Base-by-base conservation (phyloP, 1,284 basidiomycete species). In the Ustilago bromivora region DNA sequence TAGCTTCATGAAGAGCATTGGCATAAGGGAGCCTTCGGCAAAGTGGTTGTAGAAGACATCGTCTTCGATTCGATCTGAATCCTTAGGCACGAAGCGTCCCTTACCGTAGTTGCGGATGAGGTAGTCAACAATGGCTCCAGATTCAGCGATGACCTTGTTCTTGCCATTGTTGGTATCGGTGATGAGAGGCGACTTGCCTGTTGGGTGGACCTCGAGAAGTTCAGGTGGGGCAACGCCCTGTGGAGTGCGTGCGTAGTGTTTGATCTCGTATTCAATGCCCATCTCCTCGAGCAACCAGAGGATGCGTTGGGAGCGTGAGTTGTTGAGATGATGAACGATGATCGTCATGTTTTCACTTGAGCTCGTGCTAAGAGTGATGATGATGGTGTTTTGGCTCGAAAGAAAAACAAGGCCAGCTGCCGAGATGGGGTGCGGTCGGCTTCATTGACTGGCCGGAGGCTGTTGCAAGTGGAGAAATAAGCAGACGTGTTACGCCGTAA, bases 241-340 rank as follows among this genome's bases (percentile, higher is more conserved):
- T 3, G 80, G 41, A 11, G 73, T 76, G 34, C 84, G 78, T 62
- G 79, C 23, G 68, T 85, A 83, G 61, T 72, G 71, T 55, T 84
- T 80, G 70, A 85, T 80, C 70, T 81, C 75, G 59, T 85, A 86
- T 15, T 71, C 74, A 47, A 84, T 56, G 32, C 66, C 80, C 59
- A 85, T 77, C 73, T 86, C 84, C 69, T 86, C 84, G 53, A 86
- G 80, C 38, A 85, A 57, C 84, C 84, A 85, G 19, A 86, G 83
- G 41, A 86, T 70, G 23, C 84, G 80, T 73, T 86, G 84, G 13
- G 82, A 83, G 53, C 84, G 80, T 31, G 82, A 84, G 68, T 86
- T 64, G 60, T 85, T 81, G 47, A 86, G 71, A 53, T 86, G 84
- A 58, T 86, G 84, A 40, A 82, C 64, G 34, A 77, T 77, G 46